phyloP scores from a whole-genome alignment of 1,284 basidiomycete genomes.

The Pyrrhoderma lamaoense region DNA sequence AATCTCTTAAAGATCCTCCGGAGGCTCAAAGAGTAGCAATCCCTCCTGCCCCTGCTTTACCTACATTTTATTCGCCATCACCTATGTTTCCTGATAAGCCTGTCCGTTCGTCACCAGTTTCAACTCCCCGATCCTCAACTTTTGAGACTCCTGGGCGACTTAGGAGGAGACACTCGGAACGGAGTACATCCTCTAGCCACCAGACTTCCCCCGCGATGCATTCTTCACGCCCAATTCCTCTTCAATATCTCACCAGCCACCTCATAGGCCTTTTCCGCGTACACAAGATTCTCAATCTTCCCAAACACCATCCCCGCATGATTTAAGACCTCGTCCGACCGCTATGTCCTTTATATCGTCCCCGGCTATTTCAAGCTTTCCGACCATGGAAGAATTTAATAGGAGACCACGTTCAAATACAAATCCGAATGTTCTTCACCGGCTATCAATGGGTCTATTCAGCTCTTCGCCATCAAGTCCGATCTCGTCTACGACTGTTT shows the following conservation, averaged over 20 bases:
- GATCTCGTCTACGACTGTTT: slow-evolving; percentile 24
- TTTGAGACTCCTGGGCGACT: slow-evolving; percentile 33
- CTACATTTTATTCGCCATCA: slow-evolving; percentile 15
- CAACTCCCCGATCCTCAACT: slow-evolving; percentile 22
- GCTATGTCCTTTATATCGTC: slow-evolving; percentile 8
- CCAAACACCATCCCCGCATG: not conserved
- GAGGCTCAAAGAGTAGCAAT: not conserved
- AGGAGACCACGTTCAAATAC: slow-evolving; percentile 52
- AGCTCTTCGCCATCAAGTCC: slow-evolving; percentile 33
- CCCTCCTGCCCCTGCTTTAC: slow-evolving; percentile 10
- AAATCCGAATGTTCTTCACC: slow-evolving; percentile 57
- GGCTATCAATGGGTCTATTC: slow-evolving; percentile 64
- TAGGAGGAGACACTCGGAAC: slow-evolving; percentile 47
- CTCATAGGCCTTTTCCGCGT: slow-evolving; percentile 9
- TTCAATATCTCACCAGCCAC: slow-evolving; percentile 17
- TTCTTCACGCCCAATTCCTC: slow-evolving; percentile 7
- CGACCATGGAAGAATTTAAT: slow-evolving; percentile 3
- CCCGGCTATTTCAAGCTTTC: slow-evolving; percentile 12
- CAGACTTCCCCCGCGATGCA: slow-evolving; percentile 18
- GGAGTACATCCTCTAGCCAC: slow-evolving; percentile 23
- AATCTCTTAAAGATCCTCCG: slow-evolving; percentile 11
- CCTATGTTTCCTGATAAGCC: slow-evolving; percentile 16
- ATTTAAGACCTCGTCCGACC: not conserved
- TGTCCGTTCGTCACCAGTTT: slow-evolving; percentile 7
- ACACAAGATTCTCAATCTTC: not conserved